Evolutionary conservation across 352 stramenopile genomes (phyloP).

Genomic region (Pythium periplocum): DNA sequence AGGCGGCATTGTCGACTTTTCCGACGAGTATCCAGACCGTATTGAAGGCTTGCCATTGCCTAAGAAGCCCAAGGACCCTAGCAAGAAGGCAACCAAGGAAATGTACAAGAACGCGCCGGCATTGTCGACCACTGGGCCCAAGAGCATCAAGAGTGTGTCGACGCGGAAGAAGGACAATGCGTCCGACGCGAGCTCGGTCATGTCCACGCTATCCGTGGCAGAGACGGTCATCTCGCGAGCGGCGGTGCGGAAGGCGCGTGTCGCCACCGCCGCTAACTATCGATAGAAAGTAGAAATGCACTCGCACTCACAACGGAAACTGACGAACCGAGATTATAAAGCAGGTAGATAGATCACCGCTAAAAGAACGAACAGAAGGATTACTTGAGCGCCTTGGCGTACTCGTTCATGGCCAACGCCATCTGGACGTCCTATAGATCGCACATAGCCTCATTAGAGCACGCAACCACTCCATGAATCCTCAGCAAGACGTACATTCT

Average conservation of each 20-base stretch:
- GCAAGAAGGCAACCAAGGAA: constrained; percentile 48
- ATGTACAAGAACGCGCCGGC: constrained; percentile 50
- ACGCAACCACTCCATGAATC: not conserved
- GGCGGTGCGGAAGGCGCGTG: constrained; percentile 52
- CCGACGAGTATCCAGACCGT: constrained; percentile 53
- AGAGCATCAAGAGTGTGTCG: constrained; percentile 51
- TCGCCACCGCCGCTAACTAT: constrained; percentile 39
- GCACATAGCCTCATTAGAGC: not conserved
- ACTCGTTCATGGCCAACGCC: constrained; percentile 73
- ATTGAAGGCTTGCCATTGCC: constrained; percentile 57
- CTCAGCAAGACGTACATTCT: constrained; percentile 57
- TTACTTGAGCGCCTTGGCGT: constrained; percentile 29
- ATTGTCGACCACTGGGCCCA: constrained; percentile 27
- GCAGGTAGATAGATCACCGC: no score
- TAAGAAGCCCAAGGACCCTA: constrained; percentile 42
- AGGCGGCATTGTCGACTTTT: constrained; percentile 56
- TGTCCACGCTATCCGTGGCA: constrained; percentile 53
- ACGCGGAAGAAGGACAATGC: constrained; percentile 40
- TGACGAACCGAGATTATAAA: no score
- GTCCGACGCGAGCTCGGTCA: constrained; percentile 57
- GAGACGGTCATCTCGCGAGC: constrained; percentile 77
- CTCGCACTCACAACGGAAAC: no score
- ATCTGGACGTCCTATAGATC: constrained; percentile 47
- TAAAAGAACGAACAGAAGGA: not conserved
- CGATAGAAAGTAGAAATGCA: constrained; percentile 21